phyloP scores from a whole-genome alignment of 2,329 filamentous ascomycete genomes.

The Botrytis hyacinthi region DNA sequence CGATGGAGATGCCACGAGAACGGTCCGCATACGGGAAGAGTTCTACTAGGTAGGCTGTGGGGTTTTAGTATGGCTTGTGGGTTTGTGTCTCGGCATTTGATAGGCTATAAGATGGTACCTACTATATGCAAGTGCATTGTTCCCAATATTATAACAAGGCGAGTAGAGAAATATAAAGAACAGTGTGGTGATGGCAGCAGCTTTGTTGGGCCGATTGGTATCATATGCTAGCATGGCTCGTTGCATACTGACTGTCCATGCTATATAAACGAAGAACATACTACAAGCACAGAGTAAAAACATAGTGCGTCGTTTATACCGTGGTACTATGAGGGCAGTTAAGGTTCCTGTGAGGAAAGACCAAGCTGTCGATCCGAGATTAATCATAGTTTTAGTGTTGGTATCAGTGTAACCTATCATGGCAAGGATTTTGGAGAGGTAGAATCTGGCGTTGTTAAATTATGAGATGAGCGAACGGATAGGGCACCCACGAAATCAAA shows the following conservation, averaged over 20 bases:
- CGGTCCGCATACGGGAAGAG: constrained; percentile 53
- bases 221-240: constrained; percentile 40
- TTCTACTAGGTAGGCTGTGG: constrained; percentile 53
- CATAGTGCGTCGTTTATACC: constrained; percentile 49
- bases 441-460: constrained; percentile 34
- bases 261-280: constrained; percentile 54
- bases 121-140: constrained; percentile 65
- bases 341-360: constrained; percentile 44
- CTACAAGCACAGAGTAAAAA: constrained; percentile 53
- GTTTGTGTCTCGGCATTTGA: neutral
- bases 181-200: constrained; percentile 40
- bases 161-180: constrained; percentile 62
- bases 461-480: neutral
- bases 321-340: constrained; percentile 45
- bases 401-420: neutral
- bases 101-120: constrained; percentile 28
- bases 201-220: constrained; percentile 31
- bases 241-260: constrained; percentile 53
- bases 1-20: constrained; percentile 32
- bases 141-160: constrained; percentile 62
- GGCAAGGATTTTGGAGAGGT: constrained; percentile 45
- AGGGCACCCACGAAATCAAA: constrained; percentile 42
- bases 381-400: constrained; percentile 45
- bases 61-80: neutral
- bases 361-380: constrained; percentile 48